Evolutionary conservation across 2,329 filamentous ascomycete species (phyloP).

Genomic region (Cryphonectria naterciae): DNA sequence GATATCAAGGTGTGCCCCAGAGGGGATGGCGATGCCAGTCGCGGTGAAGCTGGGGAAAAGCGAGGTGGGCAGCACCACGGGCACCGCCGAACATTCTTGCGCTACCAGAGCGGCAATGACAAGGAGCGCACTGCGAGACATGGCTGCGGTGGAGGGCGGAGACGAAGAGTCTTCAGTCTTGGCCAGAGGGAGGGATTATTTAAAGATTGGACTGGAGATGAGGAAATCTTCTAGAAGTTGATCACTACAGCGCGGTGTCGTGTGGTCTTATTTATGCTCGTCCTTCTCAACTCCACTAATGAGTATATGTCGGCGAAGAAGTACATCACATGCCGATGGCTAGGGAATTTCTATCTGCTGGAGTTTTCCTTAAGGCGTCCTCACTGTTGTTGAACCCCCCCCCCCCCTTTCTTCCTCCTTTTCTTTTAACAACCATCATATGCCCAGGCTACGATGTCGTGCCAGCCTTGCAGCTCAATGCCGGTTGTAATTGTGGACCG

Average conservation of each 20-base stretch:
- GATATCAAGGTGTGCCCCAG: conserved; percentile 2
- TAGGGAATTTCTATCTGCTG: background rate
- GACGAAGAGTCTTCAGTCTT: background rate
- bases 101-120: conserved; percentile 21
- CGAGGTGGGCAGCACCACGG: conserved; percentile 10
- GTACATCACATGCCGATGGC: background rate
- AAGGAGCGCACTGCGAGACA: conserved; percentile 13
- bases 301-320: background rate
- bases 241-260: background rate
- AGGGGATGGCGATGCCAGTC: background rate
- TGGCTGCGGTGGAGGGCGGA: background rate
- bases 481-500: background rate
- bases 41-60: conserved; percentile 10
- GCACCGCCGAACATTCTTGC: conserved; percentile 16
- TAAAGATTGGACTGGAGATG: background rate
- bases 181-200: background rate
- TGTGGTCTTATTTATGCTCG: conserved; percentile 10
- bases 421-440: background rate
- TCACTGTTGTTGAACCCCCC: background rate
- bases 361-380: background rate
- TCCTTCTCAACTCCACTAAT: background rate
- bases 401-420: background rate
- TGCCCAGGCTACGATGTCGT: background rate
- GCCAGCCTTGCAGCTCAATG: background rate
- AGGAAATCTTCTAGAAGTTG: background rate